These are phyloP conservation scores for Liquidambar formosana DNA, from an alignment of 164 flowering plant genomes.

Conservation along the genomic window DNA sequence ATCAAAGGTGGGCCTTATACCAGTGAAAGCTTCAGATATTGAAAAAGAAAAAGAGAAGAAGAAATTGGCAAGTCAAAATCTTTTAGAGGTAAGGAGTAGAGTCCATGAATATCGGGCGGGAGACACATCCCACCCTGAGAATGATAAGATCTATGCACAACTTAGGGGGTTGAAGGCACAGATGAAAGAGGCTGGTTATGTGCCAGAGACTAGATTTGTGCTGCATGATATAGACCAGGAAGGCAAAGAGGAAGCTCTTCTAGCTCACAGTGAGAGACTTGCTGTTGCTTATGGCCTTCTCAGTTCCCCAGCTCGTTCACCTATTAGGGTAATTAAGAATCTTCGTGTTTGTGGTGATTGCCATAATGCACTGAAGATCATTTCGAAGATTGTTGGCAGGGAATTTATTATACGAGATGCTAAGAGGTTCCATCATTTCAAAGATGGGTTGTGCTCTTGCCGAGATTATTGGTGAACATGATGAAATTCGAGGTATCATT, in stretches of 20 bases:
- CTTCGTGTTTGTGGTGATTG: slow-evolving; percentile 73
- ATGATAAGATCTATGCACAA: slow-evolving; percentile 43
- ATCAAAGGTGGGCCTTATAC: slow-evolving; percentile 57
- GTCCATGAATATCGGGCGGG: slow-evolving; percentile 69
- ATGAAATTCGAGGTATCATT: background rate
- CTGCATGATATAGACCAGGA: slow-evolving; percentile 75
- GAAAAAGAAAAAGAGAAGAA: slow-evolving; percentile 52
- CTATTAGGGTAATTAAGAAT: slow-evolving; percentile 59
- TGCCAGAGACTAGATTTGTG: slow-evolving; percentile 56
- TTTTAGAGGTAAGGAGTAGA: slow-evolving; percentile 36
- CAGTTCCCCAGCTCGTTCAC: slow-evolving; percentile 47
- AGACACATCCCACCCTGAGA: slow-evolving; percentile 65
- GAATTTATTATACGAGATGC: slow-evolving; percentile 53
- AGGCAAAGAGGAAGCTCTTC: slow-evolving; percentile 66
- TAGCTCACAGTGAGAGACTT: slow-evolving; percentile 69
- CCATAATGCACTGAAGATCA: slow-evolving; percentile 53
- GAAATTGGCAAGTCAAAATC: slow-evolving; percentile 26
- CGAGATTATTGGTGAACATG: slow-evolving; percentile 53
- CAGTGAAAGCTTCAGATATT: slow-evolving; percentile 44
- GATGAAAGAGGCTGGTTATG: slow-evolving; percentile 71
- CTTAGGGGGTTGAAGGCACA: slow-evolving; percentile 46
- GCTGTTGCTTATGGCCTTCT: slow-evolving; percentile 58
- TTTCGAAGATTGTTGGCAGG: slow-evolving; percentile 53
- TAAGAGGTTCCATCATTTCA: slow-evolving; percentile 64
- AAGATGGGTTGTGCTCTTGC: slow-evolving; percentile 56